Evolutionary conservation across 257 asterid species (phyloP).

Genomic region (Gardenia jasminoides): DNA sequence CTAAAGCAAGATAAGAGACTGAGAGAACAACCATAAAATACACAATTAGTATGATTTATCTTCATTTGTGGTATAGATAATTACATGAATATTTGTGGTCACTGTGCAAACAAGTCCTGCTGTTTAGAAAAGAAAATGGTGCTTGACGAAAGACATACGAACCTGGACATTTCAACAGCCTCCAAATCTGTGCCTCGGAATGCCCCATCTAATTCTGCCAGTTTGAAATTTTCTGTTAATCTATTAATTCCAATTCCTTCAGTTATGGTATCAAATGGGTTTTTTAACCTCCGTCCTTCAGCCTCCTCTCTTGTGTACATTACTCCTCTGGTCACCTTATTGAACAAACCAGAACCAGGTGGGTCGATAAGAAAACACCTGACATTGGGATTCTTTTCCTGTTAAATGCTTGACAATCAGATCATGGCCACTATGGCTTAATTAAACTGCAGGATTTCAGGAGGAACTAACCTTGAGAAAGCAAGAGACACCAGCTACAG

Average conservation of each 20-base stretch:
- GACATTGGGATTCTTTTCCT: constrained; percentile 61
- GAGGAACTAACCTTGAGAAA: constrained; percentile 68
- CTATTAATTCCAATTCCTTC: constrained; percentile 97
- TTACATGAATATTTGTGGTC: not conserved
- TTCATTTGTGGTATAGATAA: not conserved
- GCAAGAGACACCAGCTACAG: constrained; percentile 83
- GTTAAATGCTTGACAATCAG: constrained; percentile 26
- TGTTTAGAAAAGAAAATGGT: not conserved
- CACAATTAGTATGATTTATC: not conserved
- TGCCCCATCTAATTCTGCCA: constrained; percentile 92
- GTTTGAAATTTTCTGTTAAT: constrained; percentile 73
- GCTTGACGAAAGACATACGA: constrained; percentile 10
- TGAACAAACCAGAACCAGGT: constrained; percentile 94
- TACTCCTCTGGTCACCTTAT: constrained; percentile 94
- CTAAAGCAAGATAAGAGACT: not conserved
- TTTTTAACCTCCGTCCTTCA: constrained; percentile 82
- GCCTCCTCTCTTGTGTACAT: constrained; percentile 96
- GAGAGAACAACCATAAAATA: not conserved
- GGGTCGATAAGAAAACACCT: constrained; percentile 91
- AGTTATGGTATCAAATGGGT: constrained; percentile 89
- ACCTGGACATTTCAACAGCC: constrained; percentile 98
- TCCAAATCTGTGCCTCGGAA: constrained; percentile 80
- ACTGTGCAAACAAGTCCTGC: constrained; percentile 3
- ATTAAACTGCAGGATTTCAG: constrained; percentile 7
- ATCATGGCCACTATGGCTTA: constrained; percentile 3